phyloP scores from a whole-genome alignment of 1,139 yeast species.

The Arxiozyma telluris region DNA sequence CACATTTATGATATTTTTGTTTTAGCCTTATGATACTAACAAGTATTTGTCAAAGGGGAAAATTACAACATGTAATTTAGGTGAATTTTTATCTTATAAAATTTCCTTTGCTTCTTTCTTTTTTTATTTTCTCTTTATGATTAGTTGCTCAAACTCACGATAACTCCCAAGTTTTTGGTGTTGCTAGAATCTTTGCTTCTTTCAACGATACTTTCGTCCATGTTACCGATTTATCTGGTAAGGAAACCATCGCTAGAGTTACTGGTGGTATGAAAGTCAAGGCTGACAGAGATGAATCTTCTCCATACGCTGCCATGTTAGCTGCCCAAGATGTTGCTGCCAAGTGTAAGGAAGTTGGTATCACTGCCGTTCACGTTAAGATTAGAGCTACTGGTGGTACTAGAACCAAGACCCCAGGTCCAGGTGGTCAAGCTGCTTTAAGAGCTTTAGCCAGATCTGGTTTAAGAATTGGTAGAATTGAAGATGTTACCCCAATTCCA shows the following conservation, averaged over 20 bases:
- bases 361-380: constrained; percentile 98
- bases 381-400: constrained; percentile 99
- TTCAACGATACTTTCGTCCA: constrained; percentile 99
- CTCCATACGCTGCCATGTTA: constrained; percentile 99
- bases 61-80: not conserved
- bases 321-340: constrained; percentile 99
- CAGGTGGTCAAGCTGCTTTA: constrained; percentile 99
- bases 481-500: constrained; percentile 99
- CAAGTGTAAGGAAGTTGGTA: constrained; percentile 99
- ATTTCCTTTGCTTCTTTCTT: no score
- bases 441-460: constrained; percentile 99
- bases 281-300: constrained; percentile 99
- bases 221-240: constrained; percentile 98
- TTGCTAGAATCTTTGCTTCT: constrained; percentile 99
- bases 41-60: not conserved
- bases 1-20: no score
- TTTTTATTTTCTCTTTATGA: not conserved
- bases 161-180: constrained; percentile 99
- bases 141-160: constrained; percentile 63
- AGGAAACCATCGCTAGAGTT: constrained; percentile 99
- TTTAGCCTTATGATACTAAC: not conserved
- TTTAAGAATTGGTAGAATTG: constrained; percentile 99
- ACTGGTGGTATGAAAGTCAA: constrained; percentile 99
- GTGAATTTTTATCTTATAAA: not conserved
- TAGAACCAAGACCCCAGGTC: constrained; percentile 99